These are phyloP conservation scores for Cyberlindnera bimundalis DNA, from an alignment of 805 yeast genomes.

Conservation along the genomic window DNA sequence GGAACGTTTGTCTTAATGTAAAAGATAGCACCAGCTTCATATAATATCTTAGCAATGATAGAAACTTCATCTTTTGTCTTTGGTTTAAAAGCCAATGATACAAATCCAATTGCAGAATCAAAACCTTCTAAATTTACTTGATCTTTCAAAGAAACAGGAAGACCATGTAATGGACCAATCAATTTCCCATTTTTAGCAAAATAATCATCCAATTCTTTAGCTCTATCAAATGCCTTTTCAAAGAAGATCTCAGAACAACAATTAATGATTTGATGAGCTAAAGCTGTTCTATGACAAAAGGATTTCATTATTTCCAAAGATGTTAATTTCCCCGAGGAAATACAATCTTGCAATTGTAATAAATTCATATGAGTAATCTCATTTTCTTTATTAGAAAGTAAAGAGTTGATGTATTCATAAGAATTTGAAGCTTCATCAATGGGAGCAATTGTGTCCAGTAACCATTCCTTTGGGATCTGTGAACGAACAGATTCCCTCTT, in stretches of 20 bases:
- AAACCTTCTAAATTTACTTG: conserved; percentile 39
- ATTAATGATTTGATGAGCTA: conserved; percentile 51
- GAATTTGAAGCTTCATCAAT: conserved; percentile 20
- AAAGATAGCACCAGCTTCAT: conserved; percentile 49
- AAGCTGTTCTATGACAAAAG: conserved; percentile 53
- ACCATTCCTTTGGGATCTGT: conserved; percentile 27
- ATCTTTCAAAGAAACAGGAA: conserved; percentile 60
- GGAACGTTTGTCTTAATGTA: conserved; percentile 53
- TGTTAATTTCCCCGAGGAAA: conserved; percentile 7
- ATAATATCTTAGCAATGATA: conserved; percentile 37
- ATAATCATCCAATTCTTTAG: conserved; percentile 50
- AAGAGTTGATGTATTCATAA: conserved; percentile 27
- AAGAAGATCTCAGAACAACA: conserved; percentile 39
- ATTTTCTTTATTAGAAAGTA: conserved; percentile 42
- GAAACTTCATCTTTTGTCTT: conserved; percentile 44
- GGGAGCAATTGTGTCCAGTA: conserved; percentile 15
- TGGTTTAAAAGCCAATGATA: conserved; percentile 48
- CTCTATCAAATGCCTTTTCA: conserved; percentile 53
- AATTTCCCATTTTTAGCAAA: conserved; percentile 43
- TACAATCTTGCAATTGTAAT: conserved; percentile 9
- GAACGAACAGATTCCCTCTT: conserved; percentile 16
- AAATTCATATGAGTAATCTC: conserved; percentile 17
- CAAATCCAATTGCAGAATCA: conserved; percentile 47
- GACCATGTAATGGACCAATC: conserved; percentile 64
- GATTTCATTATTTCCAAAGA: conserved; percentile 26